Percentiles rank a stretch among this genome's conserved stretches.
Evolutionary conservation across 192 early-diverging fungal species (phyloP).

Genomic region (Mortierella claussenii): DNA sequence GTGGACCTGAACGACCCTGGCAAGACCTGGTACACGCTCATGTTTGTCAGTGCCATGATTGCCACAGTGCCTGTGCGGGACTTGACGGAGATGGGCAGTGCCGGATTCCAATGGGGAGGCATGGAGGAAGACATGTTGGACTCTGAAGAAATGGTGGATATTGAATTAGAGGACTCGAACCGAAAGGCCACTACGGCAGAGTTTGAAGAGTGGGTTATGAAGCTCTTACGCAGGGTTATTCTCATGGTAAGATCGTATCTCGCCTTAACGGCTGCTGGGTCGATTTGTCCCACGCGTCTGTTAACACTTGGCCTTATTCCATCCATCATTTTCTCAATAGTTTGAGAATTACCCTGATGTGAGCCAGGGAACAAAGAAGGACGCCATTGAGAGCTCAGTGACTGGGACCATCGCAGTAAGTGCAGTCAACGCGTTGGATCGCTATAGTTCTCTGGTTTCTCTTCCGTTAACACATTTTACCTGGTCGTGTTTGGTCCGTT

Average conservation of each 20-base stretch:
- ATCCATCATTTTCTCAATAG: slow-evolving; percentile 2
- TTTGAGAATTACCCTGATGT: slow-evolving; percentile 51
- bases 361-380: slow-evolving; percentile 26
- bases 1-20: slow-evolving; percentile 93
- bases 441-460: neutral
- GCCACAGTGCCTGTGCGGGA: slow-evolving; percentile 75
- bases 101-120: slow-evolving; percentile 52
- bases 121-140: slow-evolving; percentile 59
- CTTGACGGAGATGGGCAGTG: slow-evolving; percentile 58
- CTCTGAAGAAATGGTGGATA: slow-evolving; percentile 58
- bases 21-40: slow-evolving; percentile 78
- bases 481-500: too few species aligned
- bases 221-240: slow-evolving; percentile 84
- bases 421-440: neutral
- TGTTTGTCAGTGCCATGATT: slow-evolving; percentile 74
- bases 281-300: too few species aligned
- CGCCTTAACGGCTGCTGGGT: too few species aligned
- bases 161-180: slow-evolving; percentile 74
- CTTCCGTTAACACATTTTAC: neutral
- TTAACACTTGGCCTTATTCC: too few species aligned
- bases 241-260: slow-evolving; percentile 69
- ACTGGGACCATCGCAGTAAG: slow-evolving; percentile 40
- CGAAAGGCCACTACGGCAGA: slow-evolving; percentile 77
- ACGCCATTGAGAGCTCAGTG: slow-evolving; percentile 28
- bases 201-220: slow-evolving; percentile 90